phyloP scores from a whole-genome alignment of 257 asterid genomes.

The Gardenia jasminoides region DNA sequence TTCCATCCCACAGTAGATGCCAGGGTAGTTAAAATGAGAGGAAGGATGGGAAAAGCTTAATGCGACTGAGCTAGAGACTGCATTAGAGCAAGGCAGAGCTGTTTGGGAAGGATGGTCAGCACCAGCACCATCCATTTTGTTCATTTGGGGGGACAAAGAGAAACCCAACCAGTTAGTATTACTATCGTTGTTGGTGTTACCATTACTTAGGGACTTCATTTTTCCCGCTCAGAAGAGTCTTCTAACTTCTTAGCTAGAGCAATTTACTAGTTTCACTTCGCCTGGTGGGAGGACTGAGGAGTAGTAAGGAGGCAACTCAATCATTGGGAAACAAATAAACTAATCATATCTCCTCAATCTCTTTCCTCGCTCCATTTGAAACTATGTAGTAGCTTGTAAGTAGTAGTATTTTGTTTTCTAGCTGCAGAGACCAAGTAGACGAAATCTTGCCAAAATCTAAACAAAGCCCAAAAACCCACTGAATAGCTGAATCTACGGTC shows the following conservation, averaged over 20 bases:
- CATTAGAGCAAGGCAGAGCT: constrained; percentile 37
- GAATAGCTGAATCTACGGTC: constrained; percentile 35
- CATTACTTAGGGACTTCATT: constrained; percentile 54
- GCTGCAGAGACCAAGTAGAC: constrained; percentile 54
- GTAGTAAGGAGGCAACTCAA: constrained; percentile 39
- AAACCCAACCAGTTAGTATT: constrained; percentile 74
- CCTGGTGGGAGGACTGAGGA: constrained; percentile 27
- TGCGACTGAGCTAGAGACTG: constrained; percentile 38
- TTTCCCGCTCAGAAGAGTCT: constrained; percentile 14
- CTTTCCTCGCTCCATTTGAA: constrained; percentile 31
- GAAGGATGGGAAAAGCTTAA: constrained; percentile 31
- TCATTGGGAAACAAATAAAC: constrained; percentile 65
- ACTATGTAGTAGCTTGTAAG: constrained; percentile 9
- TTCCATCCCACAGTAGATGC: constrained; percentile 54
- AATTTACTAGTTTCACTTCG: constrained; percentile 3
- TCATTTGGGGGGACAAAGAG: constrained; percentile 66
- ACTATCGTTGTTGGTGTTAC: constrained; percentile 26
- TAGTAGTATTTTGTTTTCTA: constrained; percentile 51
- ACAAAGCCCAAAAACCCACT: constrained; percentile 29
- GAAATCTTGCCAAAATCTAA: constrained; percentile 38
- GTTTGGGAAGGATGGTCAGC: constrained; percentile 22
- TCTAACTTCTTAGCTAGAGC: neutral
- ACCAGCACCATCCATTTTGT: constrained; percentile 49
- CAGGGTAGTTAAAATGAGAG: constrained; percentile 47
- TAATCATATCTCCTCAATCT: constrained; percentile 38